Base-by-base conservation (phyloP, 352 stramenopile genomes). In the Phytophthora vignae region DNA sequence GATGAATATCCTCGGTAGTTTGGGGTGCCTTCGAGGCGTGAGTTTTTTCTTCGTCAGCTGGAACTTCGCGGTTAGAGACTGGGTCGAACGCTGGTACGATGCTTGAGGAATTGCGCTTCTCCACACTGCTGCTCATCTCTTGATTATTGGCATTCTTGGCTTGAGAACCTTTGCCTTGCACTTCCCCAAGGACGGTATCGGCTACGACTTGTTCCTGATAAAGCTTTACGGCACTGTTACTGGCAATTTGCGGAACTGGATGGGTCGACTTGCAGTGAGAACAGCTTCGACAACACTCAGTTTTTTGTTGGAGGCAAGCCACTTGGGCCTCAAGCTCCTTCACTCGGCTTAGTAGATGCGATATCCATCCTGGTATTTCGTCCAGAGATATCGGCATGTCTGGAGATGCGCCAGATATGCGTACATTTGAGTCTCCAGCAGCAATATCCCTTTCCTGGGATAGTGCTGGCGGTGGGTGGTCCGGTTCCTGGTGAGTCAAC, bases 1-100 rank as follows among this genome's bases (percentile, higher is more conserved):
- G 36, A 71, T 59, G 22, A 66, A 74, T 71, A 12, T 71, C 60
- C 12, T 62, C 48, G 11, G 22, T 48, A 22, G 52, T 69, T 12
- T 31, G 25, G 17, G 8, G 17, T 21, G 19, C 44, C 38, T 22
- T 42, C 44, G 7, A 6, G 42, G 9, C 15, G 9, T 49, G 42
- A 4, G 42, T 49, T 49, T 27, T 19, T n/a, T 19, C 8, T 29
- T 14, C n/a, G 54, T 8, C n/a, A 31, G n/a, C 54, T n/a, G 6
- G 8, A 2, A 49, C 17, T 21, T 49, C 14, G 14, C 42, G 6
- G 29, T 11, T 36, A 11, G 29, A 36, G 29, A 36, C 8, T 36
- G 29, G 29, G 29, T 36, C 29, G 29, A 36, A 7, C 7, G 29
- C 1, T 36, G 29, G 11, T 44, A 42, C 25, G 36, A 27, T 8